Evolutionary conservation across 2,329 filamentous ascomycete genomes (phyloP).

Genomic region (Penicillium sp.): DNA sequence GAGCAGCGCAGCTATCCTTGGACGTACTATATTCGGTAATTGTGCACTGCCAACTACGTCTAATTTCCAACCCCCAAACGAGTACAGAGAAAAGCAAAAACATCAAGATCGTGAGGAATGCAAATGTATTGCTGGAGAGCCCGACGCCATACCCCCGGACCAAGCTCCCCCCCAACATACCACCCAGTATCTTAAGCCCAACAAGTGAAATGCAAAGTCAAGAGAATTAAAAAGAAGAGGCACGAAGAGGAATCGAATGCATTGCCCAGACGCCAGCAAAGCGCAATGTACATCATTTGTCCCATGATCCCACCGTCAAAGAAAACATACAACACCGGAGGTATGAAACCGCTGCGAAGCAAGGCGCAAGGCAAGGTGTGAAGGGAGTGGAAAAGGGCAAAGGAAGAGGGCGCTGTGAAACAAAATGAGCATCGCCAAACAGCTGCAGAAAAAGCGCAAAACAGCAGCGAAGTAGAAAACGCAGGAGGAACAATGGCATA

Average conservation of each 20-base stretch:
- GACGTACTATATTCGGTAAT: too few species aligned
- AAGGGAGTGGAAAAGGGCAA: constrained; percentile 8
- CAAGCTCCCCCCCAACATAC: too few species aligned
- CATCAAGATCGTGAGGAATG: too few species aligned
- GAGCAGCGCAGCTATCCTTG: too few species aligned
- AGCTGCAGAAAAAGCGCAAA: constrained; percentile 9
- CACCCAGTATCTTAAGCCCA: constrained; percentile 13
- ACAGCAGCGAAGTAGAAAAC: constrained; percentile 9
- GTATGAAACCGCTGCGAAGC: constrained; percentile 10
- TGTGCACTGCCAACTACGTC: too few species aligned
- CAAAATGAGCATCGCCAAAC: constrained; percentile 18
- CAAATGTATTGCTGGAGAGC: constrained; percentile 15
- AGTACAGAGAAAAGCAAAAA: too few species aligned
- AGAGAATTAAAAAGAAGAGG: constrained; percentile 4
- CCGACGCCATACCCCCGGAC: too few species aligned
- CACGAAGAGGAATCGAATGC: constrained; percentile 20
- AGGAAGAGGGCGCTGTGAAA: constrained; percentile 9
- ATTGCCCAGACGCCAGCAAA: constrained; percentile 25
- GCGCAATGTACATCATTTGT: constrained; percentile 26
- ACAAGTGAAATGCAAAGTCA: constrained; percentile 3
- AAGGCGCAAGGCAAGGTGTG: not conserved
- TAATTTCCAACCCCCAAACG: too few species aligned
- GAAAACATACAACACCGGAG: constrained; percentile 13
- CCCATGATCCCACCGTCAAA: constrained; percentile 11
- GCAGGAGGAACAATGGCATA: constrained; percentile 6